Evolutionary conservation across 75 land plant genomes (phyloP).

Genomic region (Pseudotsuga menziesii): DNA sequence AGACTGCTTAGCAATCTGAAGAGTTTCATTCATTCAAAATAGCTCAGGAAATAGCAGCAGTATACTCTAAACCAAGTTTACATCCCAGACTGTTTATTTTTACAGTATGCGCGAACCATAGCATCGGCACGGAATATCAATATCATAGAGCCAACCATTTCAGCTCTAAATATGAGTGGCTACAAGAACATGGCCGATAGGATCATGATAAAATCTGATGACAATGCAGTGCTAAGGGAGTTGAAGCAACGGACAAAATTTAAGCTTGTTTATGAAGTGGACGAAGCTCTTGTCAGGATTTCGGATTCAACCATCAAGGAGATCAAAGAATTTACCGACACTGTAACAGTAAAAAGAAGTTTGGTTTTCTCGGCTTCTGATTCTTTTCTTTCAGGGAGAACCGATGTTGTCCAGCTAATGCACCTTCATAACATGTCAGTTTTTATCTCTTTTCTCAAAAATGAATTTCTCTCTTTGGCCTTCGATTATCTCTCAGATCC

Average conservation of each 20-base stretch:
- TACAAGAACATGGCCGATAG: background rate
- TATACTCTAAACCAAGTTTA: background rate
- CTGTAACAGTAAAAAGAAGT: constrained; percentile 32
- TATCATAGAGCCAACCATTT: background rate
- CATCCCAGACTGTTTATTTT: constrained; percentile 41
- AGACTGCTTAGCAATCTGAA: background rate
- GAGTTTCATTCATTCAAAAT: background rate
- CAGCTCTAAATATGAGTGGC: background rate
- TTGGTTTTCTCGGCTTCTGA: constrained; percentile 13
- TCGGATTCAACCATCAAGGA: constrained; percentile 24
- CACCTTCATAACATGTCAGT: constrained; percentile 66
- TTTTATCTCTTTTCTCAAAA: constrained; percentile 40
- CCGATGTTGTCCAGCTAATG: constrained; percentile 42
- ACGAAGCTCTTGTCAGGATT: constrained; percentile 16
- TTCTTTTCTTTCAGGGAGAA: constrained; percentile 22
- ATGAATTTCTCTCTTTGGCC: constrained; percentile 47
- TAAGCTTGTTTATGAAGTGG: constrained; percentile 28
- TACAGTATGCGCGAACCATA: constrained; percentile 9
- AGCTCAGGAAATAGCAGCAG: background rate
- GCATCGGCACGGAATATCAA: background rate
- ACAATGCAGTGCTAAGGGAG: constrained; percentile 44
- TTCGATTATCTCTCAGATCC: constrained; percentile 75
- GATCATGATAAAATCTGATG: constrained; percentile 59
- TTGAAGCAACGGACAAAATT: constrained; percentile 32
- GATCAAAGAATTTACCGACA: constrained; percentile 44